Conservation (phyloP, 805 yeast genomes). For the Yamadazyma endophytica region DNA sequence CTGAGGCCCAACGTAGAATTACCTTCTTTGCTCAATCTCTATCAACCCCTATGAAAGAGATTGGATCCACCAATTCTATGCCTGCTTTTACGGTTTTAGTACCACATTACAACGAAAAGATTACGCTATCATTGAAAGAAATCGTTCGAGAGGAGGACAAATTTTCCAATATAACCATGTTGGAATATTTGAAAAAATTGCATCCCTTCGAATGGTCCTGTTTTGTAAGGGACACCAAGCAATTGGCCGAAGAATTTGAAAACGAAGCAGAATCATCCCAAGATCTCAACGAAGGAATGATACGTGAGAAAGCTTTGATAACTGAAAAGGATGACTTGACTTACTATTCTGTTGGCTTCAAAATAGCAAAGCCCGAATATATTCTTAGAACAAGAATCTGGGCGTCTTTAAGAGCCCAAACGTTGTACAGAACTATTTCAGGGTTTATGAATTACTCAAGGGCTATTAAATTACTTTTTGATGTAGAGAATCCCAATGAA, state of each 20-base stretch:
- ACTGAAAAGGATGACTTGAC: conserved; percentile 75
- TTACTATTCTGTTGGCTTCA: conserved; percentile 94
- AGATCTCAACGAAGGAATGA: neutral
- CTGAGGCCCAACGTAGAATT: conserved; percentile 79
- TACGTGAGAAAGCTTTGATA: conserved; percentile 5
- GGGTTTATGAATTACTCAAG: conserved; percentile 98
- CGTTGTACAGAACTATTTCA: conserved; percentile 92
- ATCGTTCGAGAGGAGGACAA: conserved; percentile 97
- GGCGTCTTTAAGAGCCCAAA: conserved; percentile 97
- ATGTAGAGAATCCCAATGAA: conserved; percentile 78
- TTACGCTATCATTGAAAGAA: conserved; percentile 86
- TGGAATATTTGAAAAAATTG: conserved; percentile 90
- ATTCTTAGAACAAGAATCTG: conserved; percentile 94
- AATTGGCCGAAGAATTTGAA: conserved; percentile 91
- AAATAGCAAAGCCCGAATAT: conserved; percentile 95
- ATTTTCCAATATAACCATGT: conserved; percentile 87
- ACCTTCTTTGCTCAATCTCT: conserved; percentile 89
- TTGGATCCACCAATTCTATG: conserved; percentile 61
- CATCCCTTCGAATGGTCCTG: conserved; percentile 98
- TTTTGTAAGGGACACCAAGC: conserved; percentile 93
- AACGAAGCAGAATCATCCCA: conserved; percentile 15
- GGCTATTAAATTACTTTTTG: conserved; percentile 85
- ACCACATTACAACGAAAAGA: conserved; percentile 96
- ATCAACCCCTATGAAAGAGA: conserved; percentile 80
- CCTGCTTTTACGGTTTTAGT: conserved; percentile 85